A percentile compares a stretch with the other conserved stretches of the same genome.
Conservation (phyloP, 345 rosid species). For the Gynandropsis gynandra region DNA sequence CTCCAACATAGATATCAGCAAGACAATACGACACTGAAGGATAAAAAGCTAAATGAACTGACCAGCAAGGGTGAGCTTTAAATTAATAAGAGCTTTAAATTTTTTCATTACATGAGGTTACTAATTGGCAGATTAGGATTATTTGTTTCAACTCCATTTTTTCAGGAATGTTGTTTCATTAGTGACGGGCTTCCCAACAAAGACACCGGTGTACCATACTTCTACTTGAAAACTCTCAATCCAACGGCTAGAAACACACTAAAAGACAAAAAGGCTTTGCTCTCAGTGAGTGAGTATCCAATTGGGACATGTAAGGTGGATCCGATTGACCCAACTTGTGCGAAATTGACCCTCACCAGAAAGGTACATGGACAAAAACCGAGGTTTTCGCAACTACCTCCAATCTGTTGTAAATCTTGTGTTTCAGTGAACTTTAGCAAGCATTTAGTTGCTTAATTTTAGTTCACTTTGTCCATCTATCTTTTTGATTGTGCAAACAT, state of each 20-base stretch:
- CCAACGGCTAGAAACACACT: constrained; percentile 84
- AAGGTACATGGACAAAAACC: constrained; percentile 39
- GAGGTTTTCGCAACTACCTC: neutral
- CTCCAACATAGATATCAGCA: too few species aligned
- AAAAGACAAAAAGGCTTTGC: constrained; percentile 63
- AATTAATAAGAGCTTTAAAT: too few species aligned
- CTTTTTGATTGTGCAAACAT: too few species aligned
- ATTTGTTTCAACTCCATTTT: neutral
- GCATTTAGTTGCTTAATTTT: too few species aligned
- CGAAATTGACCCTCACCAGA: constrained; percentile 89
- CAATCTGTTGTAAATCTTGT: too few species aligned
- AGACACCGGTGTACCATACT: constrained; percentile 75
- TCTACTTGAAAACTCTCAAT: constrained; percentile 90
- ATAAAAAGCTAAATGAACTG: too few species aligned
- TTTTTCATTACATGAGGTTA: too few species aligned
- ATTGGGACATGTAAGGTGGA: constrained; percentile 81
- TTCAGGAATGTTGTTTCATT: constrained; percentile 85
- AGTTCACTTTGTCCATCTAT: too few species aligned
- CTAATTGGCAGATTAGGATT: too few species aligned
- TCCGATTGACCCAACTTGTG: constrained; percentile 86
- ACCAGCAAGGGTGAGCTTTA: too few species aligned
- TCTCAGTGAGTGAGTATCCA: constrained; percentile 75
- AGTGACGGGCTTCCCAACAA: constrained; percentile 68
- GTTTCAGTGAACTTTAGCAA: too few species aligned
- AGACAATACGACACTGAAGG: too few species aligned